Conservation (phyloP, 495 filamentous ascomycete genomes). For the Xylaria castorea region DNA sequence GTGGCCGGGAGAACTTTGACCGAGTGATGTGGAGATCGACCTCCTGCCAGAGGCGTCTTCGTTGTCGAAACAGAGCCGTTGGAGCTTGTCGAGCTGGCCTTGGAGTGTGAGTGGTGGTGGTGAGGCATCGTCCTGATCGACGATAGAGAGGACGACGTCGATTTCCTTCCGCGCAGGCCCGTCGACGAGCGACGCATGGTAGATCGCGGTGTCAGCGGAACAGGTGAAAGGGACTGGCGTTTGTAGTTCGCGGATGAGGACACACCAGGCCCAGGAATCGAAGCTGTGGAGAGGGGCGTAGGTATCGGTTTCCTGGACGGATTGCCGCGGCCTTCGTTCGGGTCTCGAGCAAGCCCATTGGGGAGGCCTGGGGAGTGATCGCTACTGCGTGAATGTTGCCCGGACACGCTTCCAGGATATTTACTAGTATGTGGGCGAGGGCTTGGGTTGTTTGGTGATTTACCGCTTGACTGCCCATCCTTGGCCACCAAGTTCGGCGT, state of each 20-base stretch:
- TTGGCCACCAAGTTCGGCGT: constrained; percentile 58
- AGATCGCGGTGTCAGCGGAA: constrained; percentile 84
- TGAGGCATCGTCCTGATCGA: constrained; percentile 93
- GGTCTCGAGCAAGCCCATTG: constrained; percentile 32
- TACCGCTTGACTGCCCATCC: constrained; percentile 46
- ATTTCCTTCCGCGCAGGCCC: constrained; percentile 87
- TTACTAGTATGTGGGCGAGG: constrained; percentile 63
- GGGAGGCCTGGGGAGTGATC: constrained; percentile 34
- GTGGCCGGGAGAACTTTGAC: constrained; percentile 95
- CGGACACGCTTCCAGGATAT: constrained; percentile 42
- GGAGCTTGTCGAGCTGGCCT: constrained; percentile 92
- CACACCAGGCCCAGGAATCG: constrained; percentile 58
- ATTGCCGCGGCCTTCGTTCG: constrained; percentile 22
- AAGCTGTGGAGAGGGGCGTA: constrained; percentile 42
- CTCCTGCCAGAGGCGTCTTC: constrained; percentile 66
- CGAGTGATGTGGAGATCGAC: constrained; percentile 82
- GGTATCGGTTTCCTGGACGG: constrained; percentile 34
- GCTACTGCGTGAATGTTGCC: constrained; percentile 23
- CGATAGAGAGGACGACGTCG: constrained; percentile 93
- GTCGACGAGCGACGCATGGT: constrained; percentile 77
- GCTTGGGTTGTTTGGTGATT: constrained; percentile 52
- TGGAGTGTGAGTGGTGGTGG: constrained; percentile 91
- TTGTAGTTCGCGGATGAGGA: constrained; percentile 64
- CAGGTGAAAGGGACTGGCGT: constrained; percentile 87
- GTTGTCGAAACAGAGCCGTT: constrained; percentile 72